phyloP scores from a whole-genome alignment of 257 asterid genomes.

The Penstemon newberryi region DNA sequence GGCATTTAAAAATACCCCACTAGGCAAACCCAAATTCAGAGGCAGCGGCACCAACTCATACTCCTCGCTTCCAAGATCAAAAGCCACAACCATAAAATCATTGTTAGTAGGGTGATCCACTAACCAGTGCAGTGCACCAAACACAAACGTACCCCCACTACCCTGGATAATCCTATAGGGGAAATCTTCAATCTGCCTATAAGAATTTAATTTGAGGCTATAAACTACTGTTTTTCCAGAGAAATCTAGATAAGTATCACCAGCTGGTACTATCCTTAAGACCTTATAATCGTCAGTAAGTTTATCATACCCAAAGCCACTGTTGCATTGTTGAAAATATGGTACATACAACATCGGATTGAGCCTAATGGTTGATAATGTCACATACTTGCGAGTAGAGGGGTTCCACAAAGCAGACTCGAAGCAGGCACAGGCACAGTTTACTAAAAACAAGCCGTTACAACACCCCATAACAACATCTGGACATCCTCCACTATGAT shows the following conservation, averaged over 20 bases:
- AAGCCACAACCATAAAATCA: not conserved
- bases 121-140: not conserved
- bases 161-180: not conserved
- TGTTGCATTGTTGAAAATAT: not conserved
- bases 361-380: not conserved
- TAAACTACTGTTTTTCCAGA: not conserved
- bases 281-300: not conserved
- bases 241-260: not conserved
- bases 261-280: not conserved
- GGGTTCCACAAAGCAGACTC: not conserved
- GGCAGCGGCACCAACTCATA: not conserved
- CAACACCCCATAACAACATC: not conserved
- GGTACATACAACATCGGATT: not conserved
- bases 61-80: conserved; percentile 1
- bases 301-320: not conserved
- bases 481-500: not conserved
- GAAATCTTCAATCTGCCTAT: not conserved
- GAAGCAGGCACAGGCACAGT: not conserved
- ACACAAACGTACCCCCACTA: not conserved
- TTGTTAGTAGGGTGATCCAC: not conserved
- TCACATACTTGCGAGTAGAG: not conserved
- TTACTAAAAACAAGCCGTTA: not conserved
- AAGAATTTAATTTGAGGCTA: not conserved
- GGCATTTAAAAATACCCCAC: not conserved
- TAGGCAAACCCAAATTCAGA: not conserved